Base-by-base conservation (phyloP, 1,284 basidiomycete species). In the Takashimella koratensis region DNA sequence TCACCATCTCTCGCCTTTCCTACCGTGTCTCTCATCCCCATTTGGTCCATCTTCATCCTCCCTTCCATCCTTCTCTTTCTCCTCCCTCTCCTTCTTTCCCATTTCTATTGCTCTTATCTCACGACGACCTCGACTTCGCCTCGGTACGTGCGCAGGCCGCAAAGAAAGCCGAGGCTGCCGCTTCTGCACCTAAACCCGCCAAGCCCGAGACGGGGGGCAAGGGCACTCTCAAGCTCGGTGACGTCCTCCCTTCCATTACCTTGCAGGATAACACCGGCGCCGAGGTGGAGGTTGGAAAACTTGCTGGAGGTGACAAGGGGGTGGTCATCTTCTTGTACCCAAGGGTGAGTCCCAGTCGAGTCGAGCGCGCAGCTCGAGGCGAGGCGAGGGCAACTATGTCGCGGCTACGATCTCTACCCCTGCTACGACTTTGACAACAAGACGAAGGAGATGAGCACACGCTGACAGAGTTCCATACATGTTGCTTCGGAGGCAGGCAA, bases 271-370 rank as follows among this genome's bases (percentile, higher is more conserved):
- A 78, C 58, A 65, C 66, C 22, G 76, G 68, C 26, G 58, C 69
- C 41, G 73, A 76, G 10, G 71, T 78, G n/a, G 66, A 76, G 47
- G 64, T 79, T 19, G 54, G 59, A n/a, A 60, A 49, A 5, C 49
- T 75, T 25, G 64, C 65, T 8, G 30, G 16, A 36, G 77, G 77
- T 13, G 85, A 88, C 58, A 84, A 85, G 66, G 90, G 90, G 1
- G 81, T 88, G 4, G 82, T 95, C 26, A 73, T 95, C 58, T 94
- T 95, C 79, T 77, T 91, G 24, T 79, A 78, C 64, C 77, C 77
- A 24, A 76, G 74, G 65, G 71, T 75, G 53, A 54, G 64, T 57
- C 11, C 6, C 20, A 2, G 16, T 36, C 16, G 30, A 36, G 30
- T 36, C 10, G n/a, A n/a, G n/a, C n/a, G n/a, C n/a, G n/a, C n/a